A percentile compares a stretch with the other conserved stretches of the same genome.
Conservation (phyloP, 2,329 filamentous ascomycete genomes). For the Arachnomyces sp. region DNA sequence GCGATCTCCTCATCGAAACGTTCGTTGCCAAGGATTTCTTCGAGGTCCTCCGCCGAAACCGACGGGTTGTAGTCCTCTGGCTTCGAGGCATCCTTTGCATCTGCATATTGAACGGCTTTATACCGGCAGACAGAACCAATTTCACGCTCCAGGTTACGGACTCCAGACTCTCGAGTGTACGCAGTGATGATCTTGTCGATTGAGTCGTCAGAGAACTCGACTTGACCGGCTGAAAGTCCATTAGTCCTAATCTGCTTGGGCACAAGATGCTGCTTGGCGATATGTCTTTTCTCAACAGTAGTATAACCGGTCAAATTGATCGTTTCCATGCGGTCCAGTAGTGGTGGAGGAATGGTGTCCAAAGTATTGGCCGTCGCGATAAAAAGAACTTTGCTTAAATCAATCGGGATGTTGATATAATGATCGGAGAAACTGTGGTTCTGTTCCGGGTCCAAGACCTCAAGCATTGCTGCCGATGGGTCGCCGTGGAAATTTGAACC, state of each 20-base stretch:
- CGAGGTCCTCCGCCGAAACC: slow-evolving; percentile 72
- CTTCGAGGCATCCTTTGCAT: slow-evolving; percentile 68
- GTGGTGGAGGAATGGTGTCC: slow-evolving; percentile 87
- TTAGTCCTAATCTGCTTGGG: slow-evolving; percentile 93
- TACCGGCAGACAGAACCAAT: slow-evolving; percentile 89
- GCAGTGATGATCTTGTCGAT: slow-evolving; percentile 92
- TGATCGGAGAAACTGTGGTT: slow-evolving; percentile 93
- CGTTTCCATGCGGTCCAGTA: slow-evolving; percentile 95
- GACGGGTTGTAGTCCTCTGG: slow-evolving; percentile 64
- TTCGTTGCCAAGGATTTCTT: slow-evolving; percentile 85
- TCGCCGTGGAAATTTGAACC: slow-evolving; percentile 89
- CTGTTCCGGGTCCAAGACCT: slow-evolving; percentile 94
- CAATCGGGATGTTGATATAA: slow-evolving; percentile 91
- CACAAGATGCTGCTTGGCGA: slow-evolving; percentile 85
- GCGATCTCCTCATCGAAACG: slow-evolving; percentile 94
- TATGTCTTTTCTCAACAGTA: slow-evolving; percentile 92
- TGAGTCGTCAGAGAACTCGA: slow-evolving; percentile 72
- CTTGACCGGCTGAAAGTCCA: slow-evolving; percentile 67
- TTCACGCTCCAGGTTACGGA: slow-evolving; percentile 92
- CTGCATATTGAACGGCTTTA: slow-evolving; percentile 91
- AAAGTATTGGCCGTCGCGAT: slow-evolving; percentile 94
- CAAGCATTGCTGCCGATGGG: slow-evolving; percentile 93
- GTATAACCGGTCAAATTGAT: slow-evolving; percentile 93
- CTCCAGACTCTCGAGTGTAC: slow-evolving; percentile 93
- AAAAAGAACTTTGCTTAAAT: slow-evolving; percentile 93